A percentile compares a stretch with the other conserved stretches of the same genome.
Conservation (phyloP, 352 stramenopile genomes). For the Blastocystis sp. region DNA sequence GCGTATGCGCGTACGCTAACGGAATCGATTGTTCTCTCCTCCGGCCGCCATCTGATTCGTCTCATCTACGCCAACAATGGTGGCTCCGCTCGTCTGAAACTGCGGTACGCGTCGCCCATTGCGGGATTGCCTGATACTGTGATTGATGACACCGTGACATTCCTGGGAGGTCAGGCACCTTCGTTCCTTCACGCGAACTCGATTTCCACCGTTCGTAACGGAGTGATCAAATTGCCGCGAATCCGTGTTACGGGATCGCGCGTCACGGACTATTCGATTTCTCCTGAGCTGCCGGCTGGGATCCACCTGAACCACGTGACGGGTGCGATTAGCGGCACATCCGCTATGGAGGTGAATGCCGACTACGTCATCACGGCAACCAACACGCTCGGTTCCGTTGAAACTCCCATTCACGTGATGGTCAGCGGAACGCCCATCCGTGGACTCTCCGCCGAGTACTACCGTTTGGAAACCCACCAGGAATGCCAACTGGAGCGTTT, state of each 20-base stretch:
- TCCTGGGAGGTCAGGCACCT: slow-evolving; percentile 34
- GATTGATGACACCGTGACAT: slow-evolving; percentile 3
- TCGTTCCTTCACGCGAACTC: slow-evolving; percentile 4
- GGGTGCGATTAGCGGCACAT: background rate
- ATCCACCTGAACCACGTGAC: background rate
- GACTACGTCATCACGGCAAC: slow-evolving; percentile 7
- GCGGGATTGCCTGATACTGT: slow-evolving; percentile 11
- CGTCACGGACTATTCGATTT: background rate
- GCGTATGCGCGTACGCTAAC: background rate
- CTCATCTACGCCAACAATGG: background rate
- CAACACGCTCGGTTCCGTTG: background rate
- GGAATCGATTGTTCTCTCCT: background rate
- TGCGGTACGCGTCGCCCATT: background rate
- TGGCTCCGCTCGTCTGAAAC: background rate
- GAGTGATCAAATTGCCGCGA: background rate
- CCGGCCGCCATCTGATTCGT: slow-evolving; percentile 31
- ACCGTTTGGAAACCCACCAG: background rate
- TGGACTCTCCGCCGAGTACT: slow-evolving; percentile 19
- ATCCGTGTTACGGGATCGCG: background rate
- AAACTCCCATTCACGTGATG: background rate
- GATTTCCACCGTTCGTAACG: background rate
- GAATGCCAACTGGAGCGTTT: background rate
- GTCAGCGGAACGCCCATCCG: background rate
- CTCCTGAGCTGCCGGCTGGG: background rate
- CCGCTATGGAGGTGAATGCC: background rate